Base-by-base conservation (phyloP, 345 rosid species). In the Sonneratia caseolaris region DNA sequence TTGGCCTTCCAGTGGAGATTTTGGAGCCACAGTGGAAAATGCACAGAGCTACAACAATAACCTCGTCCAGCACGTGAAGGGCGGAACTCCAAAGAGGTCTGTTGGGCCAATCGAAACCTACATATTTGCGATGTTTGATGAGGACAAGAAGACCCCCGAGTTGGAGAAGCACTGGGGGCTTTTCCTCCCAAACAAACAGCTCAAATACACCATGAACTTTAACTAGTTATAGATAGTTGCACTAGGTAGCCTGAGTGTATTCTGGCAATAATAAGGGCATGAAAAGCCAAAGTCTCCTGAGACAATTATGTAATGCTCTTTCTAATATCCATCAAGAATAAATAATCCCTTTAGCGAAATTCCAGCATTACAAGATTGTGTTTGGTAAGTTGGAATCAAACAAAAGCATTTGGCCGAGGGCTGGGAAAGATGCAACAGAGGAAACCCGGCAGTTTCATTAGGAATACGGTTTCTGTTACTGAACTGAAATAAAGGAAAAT, bases 71-170 rank as follows among this genome's bases (percentile, higher is more conserved):
- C 89, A 88, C 27, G 95, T 76, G 36, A 82, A 84, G 79, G 15
- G 35, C 13, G 82, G 87, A 64, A 78, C 76, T 3, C 88, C 86
- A 5, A 87, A 71, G 81, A 87, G 61, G 72, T 85, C 77, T 3
- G 45, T 5, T 42, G 79, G 61, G 71, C 70, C 92, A 8, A 81
- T 84, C 7, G 92, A 88, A 76, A 86, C 92, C 0, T 90, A 87
- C 22, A 72, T 90, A 66, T 90, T 88, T 53, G 85, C 87, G 12
- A 78, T 84, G 87, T 88, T 80, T 73, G 81, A 90, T 73, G 91
- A 90, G 81, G 79, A 77, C 65, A 7, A 13, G 75, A 90, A 90
- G 72, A 57, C 3, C 35, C 84, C 83, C 0, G 89, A 86, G 22
- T 22, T 2, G 21, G 96, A 90, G 80, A 90, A 79, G 76, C 64